Percentiles rank a stretch among this genome's conserved stretches.
These are phyloP conservation scores for Mycena galopus DNA, from an alignment of 768 basidiomycete species.

Conservation along the genomic window DNA sequence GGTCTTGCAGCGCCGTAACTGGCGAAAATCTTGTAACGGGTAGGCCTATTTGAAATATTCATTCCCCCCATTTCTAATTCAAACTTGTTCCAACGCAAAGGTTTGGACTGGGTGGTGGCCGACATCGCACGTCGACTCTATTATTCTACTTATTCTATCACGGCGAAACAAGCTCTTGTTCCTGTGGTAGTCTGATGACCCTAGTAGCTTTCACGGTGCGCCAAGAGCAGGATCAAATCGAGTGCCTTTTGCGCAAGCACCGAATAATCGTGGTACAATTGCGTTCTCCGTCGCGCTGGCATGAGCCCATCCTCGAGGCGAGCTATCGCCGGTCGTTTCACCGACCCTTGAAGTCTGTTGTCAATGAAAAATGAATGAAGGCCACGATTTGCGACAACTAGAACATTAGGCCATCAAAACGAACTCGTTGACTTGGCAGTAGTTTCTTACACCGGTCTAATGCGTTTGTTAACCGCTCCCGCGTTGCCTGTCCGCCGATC, in stretches of 20 bases:
- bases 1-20: slow-evolving; percentile 93
- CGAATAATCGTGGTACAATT: slow-evolving; percentile 29
- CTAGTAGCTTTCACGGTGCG: slow-evolving; percentile 14
- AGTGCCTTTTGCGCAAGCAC: not conserved
- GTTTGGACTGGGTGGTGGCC: slow-evolving; percentile 92
- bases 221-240: slow-evolving; percentile 34
- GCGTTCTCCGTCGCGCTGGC: slow-evolving; percentile 1
- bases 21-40: slow-evolving; percentile 85
- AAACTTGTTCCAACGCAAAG: slow-evolving; percentile 20
- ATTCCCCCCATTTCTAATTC: not conserved
- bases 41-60: slow-evolving; percentile 11
- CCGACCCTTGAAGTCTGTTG: slow-evolving; percentile 16
- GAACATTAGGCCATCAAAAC: slow-evolving; percentile 7
- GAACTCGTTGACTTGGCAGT: slow-evolving; percentile 13
- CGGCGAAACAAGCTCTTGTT: slow-evolving; percentile 35
- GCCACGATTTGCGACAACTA: slow-evolving; percentile 11
- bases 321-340: slow-evolving; percentile 21
- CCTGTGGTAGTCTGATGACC: slow-evolving; percentile 38
- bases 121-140: slow-evolving; percentile 92
- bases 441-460: slow-evolving; percentile 21
- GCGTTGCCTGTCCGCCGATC: slow-evolving; percentile 15
- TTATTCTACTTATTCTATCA: slow-evolving; percentile 65
- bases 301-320: slow-evolving; percentile 1
- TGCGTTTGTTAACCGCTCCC: slow-evolving; percentile 14
- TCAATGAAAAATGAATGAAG: slow-evolving; percentile 27